Percentiles rank a stretch among this genome's conserved stretches.
phyloP scores from a whole-genome alignment of 176 grass and related monocot species.

The Alopecurus myosuroides region DNA sequence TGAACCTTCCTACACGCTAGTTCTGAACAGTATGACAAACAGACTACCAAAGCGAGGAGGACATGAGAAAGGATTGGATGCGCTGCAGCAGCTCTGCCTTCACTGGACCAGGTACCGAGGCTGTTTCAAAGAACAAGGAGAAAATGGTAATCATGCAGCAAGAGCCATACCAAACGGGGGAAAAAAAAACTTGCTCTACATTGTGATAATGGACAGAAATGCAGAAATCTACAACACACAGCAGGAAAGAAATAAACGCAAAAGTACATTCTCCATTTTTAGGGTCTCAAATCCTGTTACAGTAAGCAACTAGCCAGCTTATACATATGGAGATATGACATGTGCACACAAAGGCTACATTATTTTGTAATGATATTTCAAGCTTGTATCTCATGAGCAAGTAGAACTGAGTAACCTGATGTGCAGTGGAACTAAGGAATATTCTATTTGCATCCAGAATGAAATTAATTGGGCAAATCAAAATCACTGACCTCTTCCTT shows the following conservation, averaged over 20 bases:
- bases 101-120: constrained; percentile 84
- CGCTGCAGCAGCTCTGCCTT: constrained; percentile 94
- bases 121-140: constrained; percentile 41
- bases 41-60: constrained; percentile 57
- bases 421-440: neutral
- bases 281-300: neutral
- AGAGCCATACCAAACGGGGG: neutral
- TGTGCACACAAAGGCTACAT: neutral
- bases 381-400: neutral
- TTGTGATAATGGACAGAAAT: neutral
- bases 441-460: neutral
- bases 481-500: constrained; percentile 76
- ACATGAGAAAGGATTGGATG: constrained; percentile 81
- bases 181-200: neutral
- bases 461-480: constrained; percentile 6
- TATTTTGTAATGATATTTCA: neutral
- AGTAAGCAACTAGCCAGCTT: neutral
- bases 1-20: neutral
- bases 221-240: neutral
- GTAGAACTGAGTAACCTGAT: neutral
- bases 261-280: neutral
- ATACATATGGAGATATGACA: neutral
- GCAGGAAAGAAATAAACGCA: neutral
- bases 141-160: constrained; percentile 2
- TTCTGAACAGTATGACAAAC: neutral